phyloP scores from a whole-genome alignment of 371 early-diverging fungal species.

The Vairimorpha necatrix region DNA sequence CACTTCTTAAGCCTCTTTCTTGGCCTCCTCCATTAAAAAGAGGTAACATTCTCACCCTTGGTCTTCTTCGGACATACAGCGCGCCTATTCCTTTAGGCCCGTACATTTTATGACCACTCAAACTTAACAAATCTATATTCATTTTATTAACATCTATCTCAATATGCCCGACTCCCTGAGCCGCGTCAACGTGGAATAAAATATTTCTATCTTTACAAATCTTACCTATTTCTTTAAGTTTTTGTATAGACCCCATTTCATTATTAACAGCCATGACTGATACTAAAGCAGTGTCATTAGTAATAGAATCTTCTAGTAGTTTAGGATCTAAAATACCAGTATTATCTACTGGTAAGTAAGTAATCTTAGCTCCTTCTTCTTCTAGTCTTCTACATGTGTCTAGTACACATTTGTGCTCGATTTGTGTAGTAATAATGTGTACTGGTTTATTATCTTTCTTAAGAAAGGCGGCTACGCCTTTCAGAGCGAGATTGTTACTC shows the following conservation, averaged over 20 bases:
- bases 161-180: constrained; percentile 95
- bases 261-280: constrained; percentile 97
- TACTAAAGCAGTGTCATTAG: constrained; percentile 80
- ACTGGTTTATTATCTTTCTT: constrained; percentile 47
- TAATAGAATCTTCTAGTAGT: constrained; percentile 74
- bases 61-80: constrained; percentile 84
- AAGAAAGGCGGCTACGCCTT: constrained; percentile 91
- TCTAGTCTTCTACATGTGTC: constrained; percentile 92
- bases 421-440: constrained; percentile 94
- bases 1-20: constrained; percentile 91
- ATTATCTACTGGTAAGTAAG: constrained; percentile 82
- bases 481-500: constrained; percentile 86
- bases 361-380: constrained; percentile 86
- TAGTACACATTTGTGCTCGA: constrained; percentile 97
- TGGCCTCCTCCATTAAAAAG: constrained; percentile 93
- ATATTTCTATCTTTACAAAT: constrained; percentile 60
- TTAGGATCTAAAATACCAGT: constrained; percentile 74
- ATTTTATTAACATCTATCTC: constrained; percentile 84
- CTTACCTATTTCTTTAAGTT: constrained; percentile 80
- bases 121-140: constrained; percentile 90
- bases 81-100: constrained; percentile 97
- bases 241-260: constrained; percentile 95
- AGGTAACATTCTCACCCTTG: constrained; percentile 85
- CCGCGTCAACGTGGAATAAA: constrained; percentile 82
- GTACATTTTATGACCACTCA: constrained; percentile 95